Conservation (phyloP, 2,329 filamentous ascomycete species). For the Zalaria obscura region DNA sequence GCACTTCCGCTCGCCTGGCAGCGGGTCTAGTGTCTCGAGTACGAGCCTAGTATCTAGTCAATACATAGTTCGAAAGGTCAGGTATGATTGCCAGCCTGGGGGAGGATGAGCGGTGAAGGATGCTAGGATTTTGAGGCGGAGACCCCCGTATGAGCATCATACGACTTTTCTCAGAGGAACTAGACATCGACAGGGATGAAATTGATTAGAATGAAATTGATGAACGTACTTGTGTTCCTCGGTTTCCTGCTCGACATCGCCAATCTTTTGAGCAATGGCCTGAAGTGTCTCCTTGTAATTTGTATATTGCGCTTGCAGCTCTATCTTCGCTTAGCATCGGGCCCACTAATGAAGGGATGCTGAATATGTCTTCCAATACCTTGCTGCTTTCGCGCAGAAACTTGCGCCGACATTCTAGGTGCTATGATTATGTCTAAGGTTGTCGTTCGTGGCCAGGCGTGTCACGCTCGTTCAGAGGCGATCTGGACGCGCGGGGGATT, state of each 20-base stretch:
- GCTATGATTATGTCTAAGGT: no score
- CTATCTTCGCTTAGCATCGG: conserved; percentile 29
- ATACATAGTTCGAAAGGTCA: conserved; percentile 7
- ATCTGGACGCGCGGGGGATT: not conserved
- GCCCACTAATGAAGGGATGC: not conserved
- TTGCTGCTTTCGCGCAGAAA: conserved; percentile 59
- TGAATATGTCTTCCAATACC: conserved; percentile 29
- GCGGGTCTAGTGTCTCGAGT: conserved; percentile 74
- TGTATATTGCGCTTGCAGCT: conserved; percentile 66
- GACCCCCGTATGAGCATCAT: not conserved
- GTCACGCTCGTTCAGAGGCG: not conserved
- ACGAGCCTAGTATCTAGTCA: conserved; percentile 52
- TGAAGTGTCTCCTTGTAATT: conserved; percentile 69
- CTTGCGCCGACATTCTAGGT: conserved; percentile 32
- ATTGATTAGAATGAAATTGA: not conserved
- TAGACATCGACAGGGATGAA: not conserved
- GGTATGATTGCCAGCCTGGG: conserved; percentile 16
- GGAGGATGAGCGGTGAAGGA: conserved; percentile 19
- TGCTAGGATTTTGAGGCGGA: conserved; percentile 5
- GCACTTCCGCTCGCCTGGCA: conserved; percentile 79
- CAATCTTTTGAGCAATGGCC: conserved; percentile 89
- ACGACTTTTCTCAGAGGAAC: not conserved
- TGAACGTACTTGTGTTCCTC: conserved; percentile 83
- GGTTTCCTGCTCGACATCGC: conserved; percentile 90
- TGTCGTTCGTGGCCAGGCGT: no score